Conservation (phyloP, 2,329 filamentous ascomycete genomes). For the Ramularia collo-cygni region DNA sequence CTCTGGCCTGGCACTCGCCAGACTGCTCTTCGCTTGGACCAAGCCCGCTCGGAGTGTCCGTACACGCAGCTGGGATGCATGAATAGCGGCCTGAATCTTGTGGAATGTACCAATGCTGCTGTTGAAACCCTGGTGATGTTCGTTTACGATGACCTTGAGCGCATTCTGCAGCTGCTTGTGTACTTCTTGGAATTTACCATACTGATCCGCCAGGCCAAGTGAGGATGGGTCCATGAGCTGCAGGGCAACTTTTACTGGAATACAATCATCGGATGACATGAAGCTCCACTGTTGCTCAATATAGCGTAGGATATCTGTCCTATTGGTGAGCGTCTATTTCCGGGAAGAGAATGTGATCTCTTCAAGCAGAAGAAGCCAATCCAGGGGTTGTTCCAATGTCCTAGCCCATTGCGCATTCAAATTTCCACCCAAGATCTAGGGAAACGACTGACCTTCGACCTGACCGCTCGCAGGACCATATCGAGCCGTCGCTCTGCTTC, state of each 20-base stretch:
- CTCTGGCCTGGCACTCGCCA: constrained; percentile 82
- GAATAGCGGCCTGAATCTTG: constrained; percentile 93
- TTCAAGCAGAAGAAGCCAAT: too few relatives aligned
- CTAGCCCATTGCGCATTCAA: too few relatives aligned
- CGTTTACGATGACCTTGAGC: constrained; percentile 90
- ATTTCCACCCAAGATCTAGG: too few relatives aligned
- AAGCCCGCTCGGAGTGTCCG: constrained; percentile 78
- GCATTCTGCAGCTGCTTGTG: constrained; percentile 87
- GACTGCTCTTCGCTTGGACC: constrained; percentile 67
- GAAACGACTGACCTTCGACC: constrained; percentile 36
- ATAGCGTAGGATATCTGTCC: constrained; percentile 60
- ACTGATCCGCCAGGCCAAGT: constrained; percentile 82
- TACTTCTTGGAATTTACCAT: constrained; percentile 74
- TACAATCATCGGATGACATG: constrained; percentile 81
- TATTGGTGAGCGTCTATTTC: constrained; percentile 3
- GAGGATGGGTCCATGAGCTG: constrained; percentile 93
- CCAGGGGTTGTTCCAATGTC: too few relatives aligned
- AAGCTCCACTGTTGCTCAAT: constrained; percentile 88
- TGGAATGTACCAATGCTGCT: constrained; percentile 98
- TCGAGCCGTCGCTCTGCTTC: constrained; percentile 20
- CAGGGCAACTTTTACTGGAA: constrained; percentile 89
- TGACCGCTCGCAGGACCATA: constrained; percentile 36
- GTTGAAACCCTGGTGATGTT: constrained; percentile 98
- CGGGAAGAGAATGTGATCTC: too few relatives aligned
- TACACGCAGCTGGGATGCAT: constrained; percentile 78